A percentile compares a stretch with the other conserved stretches of the same genome.
Conservation (phyloP, 1,284 basidiomycete species). For the Schizophyllum commune region DNA sequence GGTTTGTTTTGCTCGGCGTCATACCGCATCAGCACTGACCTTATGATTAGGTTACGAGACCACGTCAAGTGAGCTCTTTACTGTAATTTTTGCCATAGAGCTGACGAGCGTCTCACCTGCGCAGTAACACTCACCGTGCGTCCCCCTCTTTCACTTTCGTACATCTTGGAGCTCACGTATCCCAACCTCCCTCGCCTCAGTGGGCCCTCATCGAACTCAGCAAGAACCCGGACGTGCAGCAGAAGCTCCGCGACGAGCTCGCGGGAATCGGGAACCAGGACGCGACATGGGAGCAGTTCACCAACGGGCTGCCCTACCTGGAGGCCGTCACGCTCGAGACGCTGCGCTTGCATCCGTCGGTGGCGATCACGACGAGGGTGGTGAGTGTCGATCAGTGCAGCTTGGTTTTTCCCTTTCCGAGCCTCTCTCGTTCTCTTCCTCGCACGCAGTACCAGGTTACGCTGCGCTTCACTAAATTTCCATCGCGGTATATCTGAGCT, state of each 20-base stretch:
- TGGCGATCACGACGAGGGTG: conserved; percentile 29
- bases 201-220: conserved; percentile 46
- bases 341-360: conserved; percentile 36
- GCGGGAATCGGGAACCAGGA: conserved; percentile 22
- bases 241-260: conserved; percentile 46
- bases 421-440: too few relatives aligned
- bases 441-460: too few relatives aligned
- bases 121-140: conserved; percentile 17
- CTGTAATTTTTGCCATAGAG: too few relatives aligned
- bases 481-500: too few relatives aligned
- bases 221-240: conserved; percentile 37
- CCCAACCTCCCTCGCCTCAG: conserved; percentile 13
- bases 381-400: conserved; percentile 29
- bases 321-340: conserved; percentile 49
- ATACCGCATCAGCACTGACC: neutral
- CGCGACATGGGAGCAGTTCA: conserved; percentile 41
- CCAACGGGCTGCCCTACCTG: conserved; percentile 39
- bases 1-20: conserved; percentile 18
- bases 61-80: conserved; percentile 31
- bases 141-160: conserved; percentile 35
- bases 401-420: too few relatives aligned
- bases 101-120: too few relatives aligned
- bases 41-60: conserved; percentile 29
- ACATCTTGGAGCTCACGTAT: conserved; percentile 3
- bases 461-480: too few relatives aligned